Evolutionary conservation across 2,329 filamentous ascomycete species (phyloP).

Genomic region (Bipolaris bicolor): DNA sequence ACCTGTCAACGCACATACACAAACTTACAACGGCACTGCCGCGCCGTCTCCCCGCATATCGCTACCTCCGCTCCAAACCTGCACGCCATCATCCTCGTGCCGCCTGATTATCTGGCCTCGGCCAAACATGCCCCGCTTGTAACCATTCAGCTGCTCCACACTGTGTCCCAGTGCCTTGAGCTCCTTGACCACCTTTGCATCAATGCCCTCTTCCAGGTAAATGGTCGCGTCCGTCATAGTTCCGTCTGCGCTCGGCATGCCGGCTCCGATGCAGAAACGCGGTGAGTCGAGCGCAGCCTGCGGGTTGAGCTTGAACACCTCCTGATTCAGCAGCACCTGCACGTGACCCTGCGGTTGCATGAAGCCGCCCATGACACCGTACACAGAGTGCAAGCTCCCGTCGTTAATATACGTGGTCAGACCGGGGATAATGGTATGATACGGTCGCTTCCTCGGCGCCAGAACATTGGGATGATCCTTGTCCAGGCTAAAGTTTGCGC

Average conservation of each 20-base stretch:
- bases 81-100: conserved; percentile 74
- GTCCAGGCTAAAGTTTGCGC: conserved; percentile 79
- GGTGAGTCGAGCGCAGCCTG: conserved; percentile 91
- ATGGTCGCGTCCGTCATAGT: conserved; percentile 68
- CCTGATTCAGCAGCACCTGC: conserved; percentile 88
- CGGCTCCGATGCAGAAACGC: conserved; percentile 83
- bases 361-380: conserved; percentile 97
- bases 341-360: conserved; percentile 98
- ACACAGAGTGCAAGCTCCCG: conserved; percentile 78
- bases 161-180: conserved; percentile 74
- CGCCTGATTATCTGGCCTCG: conserved; percentile 84
- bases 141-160: conserved; percentile 71
- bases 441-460: conserved; percentile 83
- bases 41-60: conserved; percentile 85
- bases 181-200: conserved; percentile 68
- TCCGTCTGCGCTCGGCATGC: conserved; percentile 65
- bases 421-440: conserved; percentile 97
- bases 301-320: conserved; percentile 79
- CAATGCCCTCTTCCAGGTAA: conserved; percentile 82
- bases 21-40: conserved; percentile 57
- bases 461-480: conserved; percentile 78
- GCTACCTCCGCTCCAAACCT: conserved; percentile 87
- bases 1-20: background rate
- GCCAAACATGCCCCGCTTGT: conserved; percentile 74
- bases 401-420: conserved; percentile 81